Base-by-base conservation (phyloP, 257 asterid species). In the Verbena officinalis region DNA sequence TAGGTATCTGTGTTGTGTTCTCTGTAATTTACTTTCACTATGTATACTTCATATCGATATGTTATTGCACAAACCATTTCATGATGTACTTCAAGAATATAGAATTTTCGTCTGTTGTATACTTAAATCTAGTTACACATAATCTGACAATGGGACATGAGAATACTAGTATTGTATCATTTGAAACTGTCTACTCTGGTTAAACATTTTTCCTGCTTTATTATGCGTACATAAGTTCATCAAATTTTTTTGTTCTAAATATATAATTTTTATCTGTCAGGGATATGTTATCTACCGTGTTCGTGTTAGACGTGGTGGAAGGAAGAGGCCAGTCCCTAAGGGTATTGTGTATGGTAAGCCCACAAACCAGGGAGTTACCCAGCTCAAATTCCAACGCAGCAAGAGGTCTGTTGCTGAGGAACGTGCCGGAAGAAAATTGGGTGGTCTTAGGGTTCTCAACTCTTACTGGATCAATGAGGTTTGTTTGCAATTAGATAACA, bases 291-390 rank as follows among this genome's bases (percentile, higher is more conserved):
- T 65, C 9, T 72, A 72, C 64, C 77, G 77, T 24, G 72, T 71
- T 39, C 76, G 76, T 64, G 71, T 71, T 14, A 61, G 74, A 60
- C 72, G 78, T 54, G 78, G 70, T 56, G 78, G 78, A 61, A 73
- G 78, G 57, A 73, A 73, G 72, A 68, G 79, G 69, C 79, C 79
- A 27, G 79, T 75, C 2, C 55, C 76, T 34, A 75, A 75, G n/a
- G n/a, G n/a, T n/a, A n/a, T n/a, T n/a, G n/a, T n/a, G n/a, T n/a
- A n/a, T n/a, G n/a, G n/a, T n/a, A 74, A 74, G 68, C 79, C 79
- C 44, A 74, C 79, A 53, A 74, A 74, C 58, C 79, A 74, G 79
- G 79, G 79, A 1, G 75, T 74, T 69, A 74, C 79, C 15, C 75
- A 62, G 69, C 57, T 68, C 3, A 63, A 56, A 44, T 73, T 73